A percentile compares a stretch with the other conserved stretches of the same genome.
Conservation (phyloP, 768 basidiomycete genomes). For the Leccinum aurantiacum region DNA sequence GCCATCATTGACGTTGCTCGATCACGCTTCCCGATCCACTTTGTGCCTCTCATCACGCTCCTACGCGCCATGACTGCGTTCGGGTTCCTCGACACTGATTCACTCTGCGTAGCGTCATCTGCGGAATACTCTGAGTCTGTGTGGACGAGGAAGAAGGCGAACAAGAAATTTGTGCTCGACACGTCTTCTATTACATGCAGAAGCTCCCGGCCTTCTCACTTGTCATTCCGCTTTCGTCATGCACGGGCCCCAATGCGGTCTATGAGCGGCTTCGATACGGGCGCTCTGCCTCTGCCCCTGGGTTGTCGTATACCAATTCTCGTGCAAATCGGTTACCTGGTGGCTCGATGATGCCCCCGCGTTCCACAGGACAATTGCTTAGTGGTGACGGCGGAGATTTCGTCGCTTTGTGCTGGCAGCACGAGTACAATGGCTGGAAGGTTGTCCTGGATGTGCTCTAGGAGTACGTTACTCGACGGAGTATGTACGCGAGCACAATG, state of each 20-base stretch:
- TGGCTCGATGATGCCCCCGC: constrained; percentile 65
- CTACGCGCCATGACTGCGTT: constrained; percentile 75
- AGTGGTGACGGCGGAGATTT: constrained; percentile 67
- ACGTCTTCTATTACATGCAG: constrained; percentile 77
- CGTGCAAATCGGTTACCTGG: constrained; percentile 74
- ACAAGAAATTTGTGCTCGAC: constrained; percentile 58
- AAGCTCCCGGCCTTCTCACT: constrained; percentile 73
- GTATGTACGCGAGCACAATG: constrained; percentile 40
- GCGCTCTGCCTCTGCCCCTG: constrained; percentile 44
- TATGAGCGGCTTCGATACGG: constrained; percentile 69
- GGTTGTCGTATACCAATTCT: constrained; percentile 62
- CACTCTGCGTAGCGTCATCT: constrained; percentile 47
- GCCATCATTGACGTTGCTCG: constrained; percentile 82
- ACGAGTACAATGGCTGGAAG: constrained; percentile 84
- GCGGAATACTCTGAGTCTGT: constrained; percentile 45
- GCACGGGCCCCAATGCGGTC: constrained; percentile 65
- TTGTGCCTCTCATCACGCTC: constrained; percentile 65
- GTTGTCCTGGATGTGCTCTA: constrained; percentile 78
- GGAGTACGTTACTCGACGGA: constrained; percentile 66
- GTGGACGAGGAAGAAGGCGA: constrained; percentile 43
- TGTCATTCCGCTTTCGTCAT: constrained; percentile 60
- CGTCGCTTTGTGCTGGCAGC: constrained; percentile 76
- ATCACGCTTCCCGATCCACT: constrained; percentile 80
- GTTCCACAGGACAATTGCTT: constrained; percentile 67
- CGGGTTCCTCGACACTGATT: constrained; percentile 75